Evolutionary conservation across 2,329 filamentous ascomycete genomes (phyloP), one percentile per base, ranked within the genome.

Genomic region (Tricladium varicosporioides): DNA sequence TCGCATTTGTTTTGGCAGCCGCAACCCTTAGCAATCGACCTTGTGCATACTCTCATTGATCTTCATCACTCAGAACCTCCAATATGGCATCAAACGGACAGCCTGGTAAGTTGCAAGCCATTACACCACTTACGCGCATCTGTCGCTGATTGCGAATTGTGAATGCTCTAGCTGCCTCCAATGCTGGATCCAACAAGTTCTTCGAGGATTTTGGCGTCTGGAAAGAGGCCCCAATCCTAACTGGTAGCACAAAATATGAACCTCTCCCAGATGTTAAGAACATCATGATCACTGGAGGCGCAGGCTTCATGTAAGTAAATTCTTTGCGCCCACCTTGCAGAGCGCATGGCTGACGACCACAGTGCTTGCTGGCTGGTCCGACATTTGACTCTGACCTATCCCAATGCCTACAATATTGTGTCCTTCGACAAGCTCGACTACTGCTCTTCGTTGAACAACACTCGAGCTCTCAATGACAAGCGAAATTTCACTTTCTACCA

Each of bases 391-490:
- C 74, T 89, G 57, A 90, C 86, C 33, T 93, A 93, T 69, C 82
- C 87, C 2, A 71, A 85, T 43, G 79, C 83, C 61, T 94, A 94
- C 78, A 89, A 89, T 68, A 83, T 93, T 61, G 79, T 93, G 51
- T 92, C 87, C 33, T 91, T 92, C 67, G 90, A 94, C 75, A 93
- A 92, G 73, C 79, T 93, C 58, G 89, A 93, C 71, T 91, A 92
- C 74, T 92, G 88, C 74, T 82, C 89, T 7, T 89, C 89, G 7
- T 77, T 91, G 64, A 91, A 92, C 76, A 94, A 93, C 73, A 91
- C 88, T 2, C 80, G 85, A 46, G 78, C 82, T 51, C 80, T 93
- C 49, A 81, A 88, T 65, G 79, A 80, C 60, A 81, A 80, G 64
- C 77, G 80, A 54, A 93, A 92, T 73, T 94, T 92, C 72, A 82